A percentile compares a stretch with the other conserved stretches of the same genome.
phyloP scores from a whole-genome alignment of 2,329 filamentous ascomycete genomes.

The Epichloe uncinata region DNA sequence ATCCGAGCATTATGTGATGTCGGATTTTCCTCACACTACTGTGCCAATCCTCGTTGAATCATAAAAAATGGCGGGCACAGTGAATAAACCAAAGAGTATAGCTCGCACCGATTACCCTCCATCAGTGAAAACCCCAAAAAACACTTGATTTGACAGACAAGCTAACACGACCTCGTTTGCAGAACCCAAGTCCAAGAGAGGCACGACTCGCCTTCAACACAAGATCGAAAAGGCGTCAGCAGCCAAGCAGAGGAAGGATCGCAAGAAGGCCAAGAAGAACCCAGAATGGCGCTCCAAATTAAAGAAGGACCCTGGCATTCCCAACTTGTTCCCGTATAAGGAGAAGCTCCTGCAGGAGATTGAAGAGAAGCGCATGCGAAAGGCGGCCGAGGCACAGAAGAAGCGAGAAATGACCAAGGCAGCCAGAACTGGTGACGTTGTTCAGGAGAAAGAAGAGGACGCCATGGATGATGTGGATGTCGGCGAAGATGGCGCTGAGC shows the following conservation, averaged over 20 bases:
- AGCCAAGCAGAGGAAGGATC: slow-evolving; percentile 80
- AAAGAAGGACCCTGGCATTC: slow-evolving; percentile 97
- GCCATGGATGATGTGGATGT: slow-evolving; percentile 35
- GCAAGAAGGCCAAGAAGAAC: slow-evolving; percentile 88
- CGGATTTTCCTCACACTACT: neutral
- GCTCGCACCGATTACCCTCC: slow-evolving; percentile 9
- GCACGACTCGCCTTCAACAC: slow-evolving; percentile 75
- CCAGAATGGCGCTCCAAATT: slow-evolving; percentile 90
- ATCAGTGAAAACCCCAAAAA: too few species aligned
- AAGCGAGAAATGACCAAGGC: slow-evolving; percentile 61
- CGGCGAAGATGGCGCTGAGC: slow-evolving; percentile 35
- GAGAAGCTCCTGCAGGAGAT: slow-evolving; percentile 90
- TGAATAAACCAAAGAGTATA: slow-evolving; percentile 41
- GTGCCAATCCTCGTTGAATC: neutral
- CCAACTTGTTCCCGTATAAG: slow-evolving; percentile 96
- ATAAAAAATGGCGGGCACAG: slow-evolving; percentile 36
- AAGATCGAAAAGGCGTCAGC: slow-evolving; percentile 90
- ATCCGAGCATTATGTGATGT: neutral
- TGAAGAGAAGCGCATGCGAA: slow-evolving; percentile 71
- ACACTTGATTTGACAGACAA: neutral
- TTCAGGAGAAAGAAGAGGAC: slow-evolving; percentile 29
- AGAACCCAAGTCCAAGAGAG: slow-evolving; percentile 95
- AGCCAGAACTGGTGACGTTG: slow-evolving; percentile 42
- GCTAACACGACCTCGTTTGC: neutral
- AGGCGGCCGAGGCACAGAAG: slow-evolving; percentile 63